A percentile compares a stretch with the other conserved stretches of the same genome.
phyloP scores from a whole-genome alignment of 306 rosid genomes.

The Lupinus albus region DNA sequence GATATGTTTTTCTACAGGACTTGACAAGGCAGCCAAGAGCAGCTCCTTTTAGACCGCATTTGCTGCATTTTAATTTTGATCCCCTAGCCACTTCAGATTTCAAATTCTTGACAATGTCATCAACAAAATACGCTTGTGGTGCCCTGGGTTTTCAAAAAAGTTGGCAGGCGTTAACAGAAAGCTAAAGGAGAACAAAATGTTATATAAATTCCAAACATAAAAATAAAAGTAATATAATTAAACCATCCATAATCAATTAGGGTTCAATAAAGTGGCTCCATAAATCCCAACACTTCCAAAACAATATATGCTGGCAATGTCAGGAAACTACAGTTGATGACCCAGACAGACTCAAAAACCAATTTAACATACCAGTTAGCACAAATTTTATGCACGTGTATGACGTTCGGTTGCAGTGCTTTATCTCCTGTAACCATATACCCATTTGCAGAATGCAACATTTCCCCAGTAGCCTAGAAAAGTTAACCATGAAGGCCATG shows the following conservation, averaged over 20 bases:
- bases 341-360: neutral
- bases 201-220: neutral
- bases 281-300: neutral
- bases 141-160: constrained; percentile 69
- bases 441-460: constrained; percentile 76
- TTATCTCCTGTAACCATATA: constrained; percentile 58
- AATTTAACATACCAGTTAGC: constrained; percentile 68
- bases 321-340: neutral
- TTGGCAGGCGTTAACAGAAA: constrained; percentile 9
- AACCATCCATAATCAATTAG: neutral
- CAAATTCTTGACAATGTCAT: constrained; percentile 65
- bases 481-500: constrained; percentile 12
- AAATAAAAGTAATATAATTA: neutral
- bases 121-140: constrained; percentile 76
- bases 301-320: neutral
- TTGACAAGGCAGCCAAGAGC: constrained; percentile 87
- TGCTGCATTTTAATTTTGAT: constrained; percentile 79
- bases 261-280: neutral
- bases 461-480: constrained; percentile 72
- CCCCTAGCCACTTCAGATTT: constrained; percentile 85
- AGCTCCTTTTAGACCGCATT: constrained; percentile 84
- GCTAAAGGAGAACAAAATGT: neutral
- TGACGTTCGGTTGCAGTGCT: constrained; percentile 60
- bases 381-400: constrained; percentile 75
- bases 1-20: constrained; percentile 86